Evolutionary conservation across 805 yeast species (phyloP).

Genomic region (Starmerella tilneyi): DNA sequence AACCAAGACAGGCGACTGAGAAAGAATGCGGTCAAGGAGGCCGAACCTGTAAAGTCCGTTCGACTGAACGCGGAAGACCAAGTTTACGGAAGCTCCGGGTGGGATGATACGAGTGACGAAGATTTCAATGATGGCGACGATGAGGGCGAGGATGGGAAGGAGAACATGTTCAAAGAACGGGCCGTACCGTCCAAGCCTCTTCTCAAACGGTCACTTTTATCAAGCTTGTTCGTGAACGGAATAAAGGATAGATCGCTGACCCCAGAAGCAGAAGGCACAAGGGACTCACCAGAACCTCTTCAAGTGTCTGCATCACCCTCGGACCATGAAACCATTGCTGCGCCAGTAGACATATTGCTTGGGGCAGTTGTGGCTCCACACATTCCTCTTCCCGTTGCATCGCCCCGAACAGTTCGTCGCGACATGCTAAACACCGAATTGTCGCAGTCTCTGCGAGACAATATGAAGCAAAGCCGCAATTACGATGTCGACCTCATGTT

Average conservation of each 20-base stretch:
- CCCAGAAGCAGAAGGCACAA: no score
- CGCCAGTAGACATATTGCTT: conserved; percentile 19
- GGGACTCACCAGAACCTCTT: not conserved
- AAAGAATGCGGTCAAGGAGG: conserved; percentile 1
- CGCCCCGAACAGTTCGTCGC: conserved; percentile 4
- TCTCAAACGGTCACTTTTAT: conserved; percentile 32
- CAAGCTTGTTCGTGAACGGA: conserved; percentile 32
- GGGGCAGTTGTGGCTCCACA: conserved; percentile 20
- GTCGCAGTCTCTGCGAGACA: conserved; percentile 15
- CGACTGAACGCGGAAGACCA: conserved; percentile 14
- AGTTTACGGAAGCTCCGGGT: conserved; percentile 16
- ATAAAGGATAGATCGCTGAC: conserved; percentile 2
- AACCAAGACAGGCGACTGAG: conserved; percentile 15
- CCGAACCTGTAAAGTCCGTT: not conserved
- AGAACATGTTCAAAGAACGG: conserved; percentile 26
- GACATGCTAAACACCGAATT: conserved; percentile 1
- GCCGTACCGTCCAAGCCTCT: conserved; percentile 28
- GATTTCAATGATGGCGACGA: conserved; percentile 18
- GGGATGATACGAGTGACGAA: conserved; percentile 22
- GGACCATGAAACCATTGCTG: conserved; percentile 6
- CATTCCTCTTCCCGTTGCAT: conserved; percentile 13
- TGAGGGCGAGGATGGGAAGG: conserved; percentile 27
- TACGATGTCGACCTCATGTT: conserved; percentile 16
- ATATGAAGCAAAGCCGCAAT: conserved; percentile 15
- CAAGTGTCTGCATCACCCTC: not conserved